Base-by-base conservation (phyloP, 352 stramenopile genomes). In the Pythium periplocum region DNA sequence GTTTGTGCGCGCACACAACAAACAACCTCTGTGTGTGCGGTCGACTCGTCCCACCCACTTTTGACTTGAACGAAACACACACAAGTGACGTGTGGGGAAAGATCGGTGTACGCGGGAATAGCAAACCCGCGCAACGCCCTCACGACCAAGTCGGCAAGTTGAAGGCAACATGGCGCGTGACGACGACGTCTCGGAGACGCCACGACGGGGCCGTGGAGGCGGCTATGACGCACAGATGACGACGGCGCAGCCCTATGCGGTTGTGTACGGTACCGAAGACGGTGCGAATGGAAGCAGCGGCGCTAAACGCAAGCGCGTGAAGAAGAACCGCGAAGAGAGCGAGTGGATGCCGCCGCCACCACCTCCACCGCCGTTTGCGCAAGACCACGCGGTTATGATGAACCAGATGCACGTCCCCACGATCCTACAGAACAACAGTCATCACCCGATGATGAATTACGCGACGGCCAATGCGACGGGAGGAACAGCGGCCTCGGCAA, bases 231-330 rank as follows among this genome's bases (percentile, higher is more conserved):
- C 64, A 45, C 70, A 75, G 55, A 78, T 75, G 57, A 72, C 77
- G 61, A 73, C 75, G 73, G 69, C 69, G 55, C 72, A 74, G 58
- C 69, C 79, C 36, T 69, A 78, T 53, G 68, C 60, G 12, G 64
- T 60, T 33, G 59, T 54, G n/a, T 66, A 78, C 48, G 55, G 62
- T 5, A 42, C 35, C 17, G 47, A 64, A 11, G 8, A 34, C 33
- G 51, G 12, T 11, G 31, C 37, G 8, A 42, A 11, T 6, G 38
- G 46, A 5, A 36, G 56, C 7, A 65, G 57, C 30, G 53, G 45
- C 48, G 17, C 17, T 26, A 79, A 85, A 51, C 66, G 56, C 61
- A 88, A 85, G 62, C 64, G 75, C 51, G 71, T 69, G 33, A 88
- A 84, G 64, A 69, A 64, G 48, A 62, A 57, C 30, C 55, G 55